These are phyloP conservation scores for Venturiaceae sp. DNA, from an alignment of 2,329 filamentous ascomycete genomes.

Conservation along the genomic window DNA sequence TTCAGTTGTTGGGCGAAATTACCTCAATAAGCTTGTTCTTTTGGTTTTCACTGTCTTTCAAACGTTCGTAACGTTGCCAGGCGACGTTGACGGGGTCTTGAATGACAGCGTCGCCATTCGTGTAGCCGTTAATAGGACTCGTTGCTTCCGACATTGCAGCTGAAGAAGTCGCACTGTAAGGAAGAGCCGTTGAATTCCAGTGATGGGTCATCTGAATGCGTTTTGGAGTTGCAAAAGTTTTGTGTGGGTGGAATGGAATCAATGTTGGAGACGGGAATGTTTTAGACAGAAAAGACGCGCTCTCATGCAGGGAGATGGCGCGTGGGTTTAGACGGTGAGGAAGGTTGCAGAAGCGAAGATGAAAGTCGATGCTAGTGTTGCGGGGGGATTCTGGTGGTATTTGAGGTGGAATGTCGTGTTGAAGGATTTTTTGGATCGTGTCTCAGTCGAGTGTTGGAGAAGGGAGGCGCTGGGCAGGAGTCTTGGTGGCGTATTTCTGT, in stretches of 20 bases:
- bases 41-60: conserved; percentile 19
- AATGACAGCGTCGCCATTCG: not conserved
- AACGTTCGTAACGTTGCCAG: conserved; percentile 20
- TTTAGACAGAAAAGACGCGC: not conserved
- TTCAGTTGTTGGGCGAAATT: too few species aligned
- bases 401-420: not conserved
- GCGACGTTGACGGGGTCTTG: not conserved
- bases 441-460: too few species aligned
- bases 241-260: not conserved
- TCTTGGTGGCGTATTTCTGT: too few species aligned
- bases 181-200: too few species aligned
- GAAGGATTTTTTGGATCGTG: too few species aligned
- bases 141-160: not conserved
- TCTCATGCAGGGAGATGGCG: not conserved
- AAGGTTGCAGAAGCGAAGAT: conserved; percentile 9
- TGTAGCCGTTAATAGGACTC: not conserved
- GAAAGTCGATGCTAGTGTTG: not conserved
- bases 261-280: not conserved
- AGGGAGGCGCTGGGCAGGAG: too few species aligned
- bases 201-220: not conserved
- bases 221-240: not conserved
- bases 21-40: conserved; percentile 25
- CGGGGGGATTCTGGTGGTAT: not conserved
- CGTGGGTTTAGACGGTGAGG: conserved; percentile 1
- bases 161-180: not conserved